Conservation (phyloP, 148 eudicot species). For the Camellia granthamiana region DNA sequence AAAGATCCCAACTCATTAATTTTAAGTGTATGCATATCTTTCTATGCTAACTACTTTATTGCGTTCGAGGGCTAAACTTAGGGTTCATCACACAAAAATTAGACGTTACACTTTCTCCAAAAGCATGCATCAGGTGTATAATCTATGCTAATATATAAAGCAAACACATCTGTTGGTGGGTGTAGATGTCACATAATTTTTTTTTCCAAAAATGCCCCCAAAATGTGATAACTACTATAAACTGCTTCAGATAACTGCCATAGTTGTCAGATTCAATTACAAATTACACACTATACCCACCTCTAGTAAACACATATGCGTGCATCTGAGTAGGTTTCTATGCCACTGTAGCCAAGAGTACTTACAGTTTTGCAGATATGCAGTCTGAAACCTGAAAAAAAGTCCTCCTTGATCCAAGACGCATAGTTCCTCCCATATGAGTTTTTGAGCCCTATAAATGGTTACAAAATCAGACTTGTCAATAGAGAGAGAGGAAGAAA, state of each 20-base stretch:
- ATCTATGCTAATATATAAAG: too few species aligned
- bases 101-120: neutral
- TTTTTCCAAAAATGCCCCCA: too few species aligned
- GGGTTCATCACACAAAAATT: neutral
- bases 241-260: too few species aligned
- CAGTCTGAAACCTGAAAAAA: constrained; percentile 63
- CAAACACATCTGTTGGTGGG: too few species aligned
- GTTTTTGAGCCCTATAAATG: constrained; percentile 79
- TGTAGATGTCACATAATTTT: too few species aligned
- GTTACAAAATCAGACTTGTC: constrained; percentile 8
- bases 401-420: constrained; percentile 97
- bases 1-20: too few species aligned
- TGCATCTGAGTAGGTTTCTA: neutral
- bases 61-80: neutral
- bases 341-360: neutral
- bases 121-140: too few species aligned
- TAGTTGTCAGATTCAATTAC: neutral
- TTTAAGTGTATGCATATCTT: neutral
- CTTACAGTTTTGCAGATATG: constrained; percentile 84
- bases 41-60: neutral
- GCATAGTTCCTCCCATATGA: constrained; percentile 99
- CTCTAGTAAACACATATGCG: neutral
- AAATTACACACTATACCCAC: neutral
- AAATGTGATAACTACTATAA: too few species aligned
- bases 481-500: neutral